These are phyloP conservation scores for Anisodus tanguticus DNA, from an alignment of 257 asterid species.

Conservation along the genomic window DNA sequence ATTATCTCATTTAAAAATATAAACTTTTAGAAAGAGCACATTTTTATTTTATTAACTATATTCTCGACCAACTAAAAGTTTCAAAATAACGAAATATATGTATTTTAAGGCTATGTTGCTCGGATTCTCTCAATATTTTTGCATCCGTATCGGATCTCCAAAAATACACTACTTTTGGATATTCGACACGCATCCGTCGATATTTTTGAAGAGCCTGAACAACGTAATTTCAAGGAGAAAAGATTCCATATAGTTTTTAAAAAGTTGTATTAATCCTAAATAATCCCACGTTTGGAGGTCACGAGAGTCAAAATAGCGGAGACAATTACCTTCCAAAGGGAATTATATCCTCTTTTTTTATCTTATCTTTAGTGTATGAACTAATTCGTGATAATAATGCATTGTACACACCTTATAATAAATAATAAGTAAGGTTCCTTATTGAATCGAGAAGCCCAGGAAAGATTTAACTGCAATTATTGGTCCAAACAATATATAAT, in stretches of 20 bases:
- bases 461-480: constrained; percentile 10
- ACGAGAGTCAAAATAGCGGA: not conserved
- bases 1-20: too few species aligned
- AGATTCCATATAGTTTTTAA: not conserved
- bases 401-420: not conserved
- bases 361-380: not conserved
- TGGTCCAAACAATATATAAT: constrained; percentile 14
- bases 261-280: not conserved
- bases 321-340: not conserved
- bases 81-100: not conserved
- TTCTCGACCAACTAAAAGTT: too few species aligned
- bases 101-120: not conserved
- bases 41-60: too few species aligned
- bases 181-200: too few species aligned
- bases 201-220: too few species aligned
- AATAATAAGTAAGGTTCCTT: not conserved
- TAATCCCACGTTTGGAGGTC: not conserved
- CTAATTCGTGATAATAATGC: not conserved
- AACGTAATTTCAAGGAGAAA: too few species aligned
- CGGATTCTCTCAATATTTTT: too few species aligned
- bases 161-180: too few species aligned
- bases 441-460: not conserved
- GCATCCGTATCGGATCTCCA: too few species aligned
- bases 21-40: too few species aligned
- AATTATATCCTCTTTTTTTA: not conserved